phyloP scores from a whole-genome alignment of 495 filamentous ascomycete species.

The Coniosporium apollinis region DNA sequence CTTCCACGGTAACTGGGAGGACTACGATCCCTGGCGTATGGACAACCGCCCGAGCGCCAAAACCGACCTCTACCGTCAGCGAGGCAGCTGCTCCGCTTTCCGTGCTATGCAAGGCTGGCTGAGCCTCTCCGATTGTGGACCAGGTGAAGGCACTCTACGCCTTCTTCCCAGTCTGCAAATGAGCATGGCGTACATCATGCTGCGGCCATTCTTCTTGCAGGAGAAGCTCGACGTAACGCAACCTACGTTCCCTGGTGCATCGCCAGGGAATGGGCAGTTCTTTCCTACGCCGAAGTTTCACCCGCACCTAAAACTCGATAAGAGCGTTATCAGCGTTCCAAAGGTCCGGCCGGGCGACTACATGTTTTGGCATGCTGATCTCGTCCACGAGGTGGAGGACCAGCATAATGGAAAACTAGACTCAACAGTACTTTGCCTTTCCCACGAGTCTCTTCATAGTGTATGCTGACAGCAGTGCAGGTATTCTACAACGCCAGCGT shows the following conservation, averaged over 20 bases:
- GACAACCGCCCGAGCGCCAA: neutral
- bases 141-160: constrained; percentile 3
- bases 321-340: constrained; percentile 1
- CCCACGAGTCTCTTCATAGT: constrained; percentile 1
- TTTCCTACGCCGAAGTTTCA: no score
- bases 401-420: constrained; percentile 1
- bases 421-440: constrained; percentile 1
- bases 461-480: no score
- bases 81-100: neutral
- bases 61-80: constrained; percentile 2
- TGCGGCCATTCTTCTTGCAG: constrained; percentile 1
- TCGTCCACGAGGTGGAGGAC: constrained; percentile 3
- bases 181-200: constrained; percentile 1
- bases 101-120: constrained; percentile 4
- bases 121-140: neutral
- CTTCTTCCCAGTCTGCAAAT: constrained; percentile 1
- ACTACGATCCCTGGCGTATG: constrained; percentile 3
- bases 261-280: constrained; percentile 1
- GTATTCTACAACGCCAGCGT: no score
- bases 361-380: constrained; percentile 6
- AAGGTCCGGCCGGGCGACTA: constrained; percentile 6
- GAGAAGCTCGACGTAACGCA: constrained; percentile 1
- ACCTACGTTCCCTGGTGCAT: constrained; percentile 1
- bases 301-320: constrained; percentile 3
- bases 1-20: constrained; percentile 4